A percentile compares a stretch with the other conserved stretches of the same genome.
phyloP scores from a whole-genome alignment of 805 yeast genomes.

The Pichia gijzeniarum region DNA sequence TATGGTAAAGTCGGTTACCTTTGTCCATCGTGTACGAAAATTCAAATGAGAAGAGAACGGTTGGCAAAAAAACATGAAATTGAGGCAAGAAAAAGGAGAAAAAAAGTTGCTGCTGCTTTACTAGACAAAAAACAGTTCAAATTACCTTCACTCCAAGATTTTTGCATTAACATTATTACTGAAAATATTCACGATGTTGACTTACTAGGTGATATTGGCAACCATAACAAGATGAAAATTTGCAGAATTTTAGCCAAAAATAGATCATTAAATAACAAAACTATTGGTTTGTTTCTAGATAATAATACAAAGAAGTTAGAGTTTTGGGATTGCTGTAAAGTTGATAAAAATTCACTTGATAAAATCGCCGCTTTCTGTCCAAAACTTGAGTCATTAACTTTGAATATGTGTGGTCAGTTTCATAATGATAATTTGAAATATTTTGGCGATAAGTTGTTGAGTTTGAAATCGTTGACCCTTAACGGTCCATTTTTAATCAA shows the following conservation, averaged over 20 bases:
- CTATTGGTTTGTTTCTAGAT: constrained; percentile 67
- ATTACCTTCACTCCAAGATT: constrained; percentile 71
- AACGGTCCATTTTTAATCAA: constrained; percentile 89
- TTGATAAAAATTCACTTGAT: constrained; percentile 57
- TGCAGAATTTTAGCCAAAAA: constrained; percentile 75
- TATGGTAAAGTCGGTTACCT: constrained; percentile 53
- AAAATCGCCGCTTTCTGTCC: constrained; percentile 79
- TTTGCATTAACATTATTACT: constrained; percentile 66
- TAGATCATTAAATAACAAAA: constrained; percentile 66
- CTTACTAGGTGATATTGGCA: constrained; percentile 74
- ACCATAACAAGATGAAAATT: constrained; percentile 60
- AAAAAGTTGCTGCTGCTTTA: constrained; percentile 77
- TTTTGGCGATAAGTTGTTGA: constrained; percentile 49
- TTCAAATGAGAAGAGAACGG: constrained; percentile 36
- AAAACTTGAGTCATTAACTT: constrained; percentile 51
- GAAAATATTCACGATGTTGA: constrained; percentile 69
- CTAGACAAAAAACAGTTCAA: constrained; percentile 60
- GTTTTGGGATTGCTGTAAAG: constrained; percentile 89
- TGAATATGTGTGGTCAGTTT: constrained; percentile 91
- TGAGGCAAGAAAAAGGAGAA: constrained; percentile 65
- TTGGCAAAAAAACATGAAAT: constrained; percentile 46
- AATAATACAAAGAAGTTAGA: constrained; percentile 51
- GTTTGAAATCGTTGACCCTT: constrained; percentile 50
- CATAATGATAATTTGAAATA: constrained; percentile 70
- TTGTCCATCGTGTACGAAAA: constrained; percentile 56